Evolutionary conservation across 306 rosid genomes (phyloP), one percentile per base, ranked within the genome.

Genomic region (Vigna trinervia): DNA sequence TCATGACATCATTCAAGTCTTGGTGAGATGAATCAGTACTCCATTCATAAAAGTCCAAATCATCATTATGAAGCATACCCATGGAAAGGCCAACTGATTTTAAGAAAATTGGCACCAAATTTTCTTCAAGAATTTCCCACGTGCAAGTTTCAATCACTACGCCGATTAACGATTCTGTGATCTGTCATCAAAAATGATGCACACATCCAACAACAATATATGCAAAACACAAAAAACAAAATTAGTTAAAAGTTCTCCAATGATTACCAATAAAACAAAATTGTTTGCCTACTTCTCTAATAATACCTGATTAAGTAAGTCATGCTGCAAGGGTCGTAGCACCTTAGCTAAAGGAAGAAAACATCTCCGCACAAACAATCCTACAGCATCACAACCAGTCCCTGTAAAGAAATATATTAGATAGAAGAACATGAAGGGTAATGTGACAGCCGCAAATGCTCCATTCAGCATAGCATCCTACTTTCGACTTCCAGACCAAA

Each of bases 331-430:
- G 19, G 85, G 81, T 63, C 85, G 87, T 0, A 83, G 60, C 71
- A 73, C 84, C 63, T 83, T 86, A 56, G 83, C 88, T 79, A 93
- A 80, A 75, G 97, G 98, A 80, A 93, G 85, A 80, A 91, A 93
- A 78, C 89, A 84, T 80, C 77, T 83, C 86, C 84, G 85, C 76
- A 86, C 84, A 81, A 91, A 91, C 41, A 81, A 86, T 59, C 61
- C 61, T 52, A 88, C 60, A 15, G 87, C 86, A 59, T 81, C 85
- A 79, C 51, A 64, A 69, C 77, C 74, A 47, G 73, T 64, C 65
- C 89, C 98, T 93, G 78, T 77, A 63, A 74, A 62, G 54, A 80
- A 84, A 67, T 20, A 60, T 41, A 72, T 66, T 68, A 80, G 12
- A 67, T 19, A 2, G 43, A 19, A 53, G 41, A 69, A 76, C 8